A percentile compares a stretch with the other conserved stretches of the same genome.
Conservation (phyloP, 2,329 filamentous ascomycete species). For the Sporothrix dimorphospora region DNA sequence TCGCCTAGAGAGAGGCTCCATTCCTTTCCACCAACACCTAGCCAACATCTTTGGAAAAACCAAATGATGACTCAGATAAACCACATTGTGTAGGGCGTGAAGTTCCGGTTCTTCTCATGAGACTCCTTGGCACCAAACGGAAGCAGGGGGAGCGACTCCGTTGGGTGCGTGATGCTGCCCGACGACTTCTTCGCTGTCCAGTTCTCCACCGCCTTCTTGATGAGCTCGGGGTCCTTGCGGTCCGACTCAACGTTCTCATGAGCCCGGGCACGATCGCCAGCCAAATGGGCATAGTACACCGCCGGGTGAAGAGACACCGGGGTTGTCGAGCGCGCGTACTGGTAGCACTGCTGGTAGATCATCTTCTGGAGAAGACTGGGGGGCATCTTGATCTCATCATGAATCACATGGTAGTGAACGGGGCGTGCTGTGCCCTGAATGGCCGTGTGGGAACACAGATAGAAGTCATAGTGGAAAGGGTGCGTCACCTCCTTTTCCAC, state of each 20-base stretch:
- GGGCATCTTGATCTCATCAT: conserved; percentile 74
- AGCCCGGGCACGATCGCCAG: conserved; percentile 74
- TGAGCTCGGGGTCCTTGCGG: conserved; percentile 48
- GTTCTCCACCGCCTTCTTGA: conserved; percentile 48
- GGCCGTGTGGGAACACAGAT: conserved; percentile 64
- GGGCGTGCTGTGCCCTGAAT: conserved; percentile 94
- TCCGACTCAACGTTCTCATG: conserved; percentile 64
- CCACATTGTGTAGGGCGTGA: conserved; percentile 50
- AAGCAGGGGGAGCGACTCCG: conserved; percentile 38
- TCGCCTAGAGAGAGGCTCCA: not conserved
- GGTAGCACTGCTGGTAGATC: conserved; percentile 94
- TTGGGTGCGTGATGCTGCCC: conserved; percentile 34
- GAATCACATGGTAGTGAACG: conserved; percentile 86
- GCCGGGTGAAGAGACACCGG: conserved; percentile 88
- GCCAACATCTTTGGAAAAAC: not conserved
- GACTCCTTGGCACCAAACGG: conserved; percentile 37
- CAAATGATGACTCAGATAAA: conserved; percentile 43
- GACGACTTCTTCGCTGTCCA: conserved; percentile 47
- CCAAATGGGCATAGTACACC: conserved; percentile 94
- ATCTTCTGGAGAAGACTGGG: conserved; percentile 77
- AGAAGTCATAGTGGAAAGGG: conserved; percentile 89
- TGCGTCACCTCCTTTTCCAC: conserved; percentile 90
- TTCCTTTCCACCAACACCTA: not conserved
- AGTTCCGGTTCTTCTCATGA: conserved; percentile 31
- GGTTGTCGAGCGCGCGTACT: conserved; percentile 89